Evolutionary conservation across 805 yeast genomes (phyloP), one percentile per base, ranked within the genome.

Genomic region (Alloascoidea hylecoeti): DNA sequence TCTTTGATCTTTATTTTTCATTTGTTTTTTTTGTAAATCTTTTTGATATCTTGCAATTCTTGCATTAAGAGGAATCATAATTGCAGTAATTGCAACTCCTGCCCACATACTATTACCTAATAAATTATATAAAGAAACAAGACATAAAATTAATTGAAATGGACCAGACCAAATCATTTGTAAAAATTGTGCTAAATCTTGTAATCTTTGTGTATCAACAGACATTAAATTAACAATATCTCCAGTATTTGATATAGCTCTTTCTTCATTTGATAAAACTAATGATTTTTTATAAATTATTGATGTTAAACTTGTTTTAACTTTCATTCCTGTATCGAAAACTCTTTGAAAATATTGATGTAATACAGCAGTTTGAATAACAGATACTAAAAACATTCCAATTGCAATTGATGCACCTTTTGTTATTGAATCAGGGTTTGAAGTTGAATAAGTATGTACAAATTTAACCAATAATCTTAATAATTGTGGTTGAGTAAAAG

Each of bases 191-290:
- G 80, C 72, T 40, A 85, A 64, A 47, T 83, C 95, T 54, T 83
- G 94, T 40, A 88, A 61, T 59, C 95, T 74, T 58, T 82, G 94
- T 2, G 86, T 77, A 60, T 88, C 97, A 35, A 88, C 95, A 38
- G 95, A 78, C 96, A 88, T 85, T 49, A 88, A 65, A 52, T 88
- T 88, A 41, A 88, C 96, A 46, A 89, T 82, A 54, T 86, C 96
- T 51, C 97, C 97, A 3, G 94, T 82, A 19, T 84, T 58, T 45
- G 69, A 61, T 14, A 67, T 63, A 19, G 66, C 64, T 42, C 78
- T 68, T 4, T 85, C 72, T 36, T 74, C 76, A 4, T 74, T 68
- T 2, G 94, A 75, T n/a, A 86, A 57, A 15, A 54, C 63, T 41
- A 86, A 61, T 0, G 92, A 66, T 54, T 86, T 86, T 35, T 72